Conservation (phyloP, 148 eudicot species). For the Amaranthus cruentus region DNA sequence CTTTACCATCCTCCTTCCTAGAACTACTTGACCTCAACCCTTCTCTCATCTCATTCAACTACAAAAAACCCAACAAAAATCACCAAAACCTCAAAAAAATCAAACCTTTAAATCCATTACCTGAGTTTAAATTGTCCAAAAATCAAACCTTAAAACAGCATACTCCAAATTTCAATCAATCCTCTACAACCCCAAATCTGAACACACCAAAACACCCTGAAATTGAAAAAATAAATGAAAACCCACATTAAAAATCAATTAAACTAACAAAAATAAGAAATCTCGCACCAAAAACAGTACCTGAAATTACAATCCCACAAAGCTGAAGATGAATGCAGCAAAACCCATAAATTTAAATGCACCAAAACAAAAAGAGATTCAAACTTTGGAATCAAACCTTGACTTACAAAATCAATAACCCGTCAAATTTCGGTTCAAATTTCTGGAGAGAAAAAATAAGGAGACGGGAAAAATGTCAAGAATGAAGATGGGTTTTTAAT, state of each 20-base stretch:
- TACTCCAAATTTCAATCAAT: slow-evolving; percentile 1
- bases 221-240: not conserved
- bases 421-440: slow-evolving; percentile 1
- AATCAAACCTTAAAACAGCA: slow-evolving; percentile 8
- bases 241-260: not conserved
- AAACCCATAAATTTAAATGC: slow-evolving; percentile 11
- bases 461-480: slow-evolving; percentile 2
- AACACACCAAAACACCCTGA: slow-evolving; percentile 11
- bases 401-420: not conserved
- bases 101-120: slow-evolving; percentile 12
- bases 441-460: slow-evolving; percentile 5
- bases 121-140: not conserved
- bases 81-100: slow-evolving; percentile 10
- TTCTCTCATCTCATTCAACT: slow-evolving; percentile 38
- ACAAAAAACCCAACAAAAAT: slow-evolving; percentile 14
- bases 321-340: slow-evolving; percentile 22
- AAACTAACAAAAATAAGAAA: not conserved
- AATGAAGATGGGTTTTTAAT: slow-evolving; percentile 22
- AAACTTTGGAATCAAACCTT: not conserved
- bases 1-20: slow-evolving; percentile 14
- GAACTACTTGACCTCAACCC: slow-evolving; percentile 42
- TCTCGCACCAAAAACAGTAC: not conserved
- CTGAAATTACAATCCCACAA: not conserved
- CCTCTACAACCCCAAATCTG: slow-evolving; percentile 22
- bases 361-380: slow-evolving; percentile 11